Conservation (phyloP, 257 asterid genomes). For the Plectranthus barbatus region DNA sequence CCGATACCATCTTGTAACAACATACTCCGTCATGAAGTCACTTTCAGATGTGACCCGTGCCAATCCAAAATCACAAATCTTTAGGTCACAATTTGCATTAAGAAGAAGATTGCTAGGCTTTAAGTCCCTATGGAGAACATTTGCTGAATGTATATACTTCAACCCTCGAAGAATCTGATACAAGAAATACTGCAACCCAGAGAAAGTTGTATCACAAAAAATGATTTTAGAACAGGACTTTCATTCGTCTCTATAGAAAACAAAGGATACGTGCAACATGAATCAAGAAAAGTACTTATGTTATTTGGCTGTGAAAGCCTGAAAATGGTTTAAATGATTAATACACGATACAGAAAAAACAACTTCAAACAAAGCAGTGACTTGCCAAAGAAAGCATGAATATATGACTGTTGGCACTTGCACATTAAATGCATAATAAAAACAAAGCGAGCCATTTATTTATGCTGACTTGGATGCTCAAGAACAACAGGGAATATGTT, state of each 20-base stretch:
- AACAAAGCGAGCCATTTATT: neutral
- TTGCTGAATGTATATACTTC: constrained; percentile 95
- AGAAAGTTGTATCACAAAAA: constrained; percentile 3
- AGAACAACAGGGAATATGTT: neutral
- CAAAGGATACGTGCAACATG: neutral
- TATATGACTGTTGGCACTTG: neutral
- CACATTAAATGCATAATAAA: neutral
- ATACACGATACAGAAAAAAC: neutral
- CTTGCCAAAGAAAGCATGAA: neutral
- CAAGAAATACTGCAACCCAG: constrained; percentile 73
- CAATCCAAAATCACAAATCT: constrained; percentile 94
- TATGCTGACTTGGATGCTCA: neutral
- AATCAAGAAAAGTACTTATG: neutral
- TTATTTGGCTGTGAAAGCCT: neutral
- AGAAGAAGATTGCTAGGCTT: constrained; percentile 96
- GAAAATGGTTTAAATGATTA: neutral
- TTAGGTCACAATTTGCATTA: constrained; percentile 92
- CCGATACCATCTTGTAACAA: constrained; percentile 97
- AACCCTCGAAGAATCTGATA: constrained; percentile 97
- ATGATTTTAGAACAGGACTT: neutral
- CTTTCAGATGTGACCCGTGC: constrained; percentile 96
- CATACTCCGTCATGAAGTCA: constrained; percentile 95
- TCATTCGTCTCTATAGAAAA: neutral
- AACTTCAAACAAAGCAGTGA: neutral
- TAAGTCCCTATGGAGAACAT: constrained; percentile 92